A percentile compares a stretch with the other conserved stretches of the same genome.
These are phyloP conservation scores for Aspergillus sclerotiicarbonarius DNA, from an alignment of 495 filamentous ascomycete genomes.

Conservation along the genomic window DNA sequence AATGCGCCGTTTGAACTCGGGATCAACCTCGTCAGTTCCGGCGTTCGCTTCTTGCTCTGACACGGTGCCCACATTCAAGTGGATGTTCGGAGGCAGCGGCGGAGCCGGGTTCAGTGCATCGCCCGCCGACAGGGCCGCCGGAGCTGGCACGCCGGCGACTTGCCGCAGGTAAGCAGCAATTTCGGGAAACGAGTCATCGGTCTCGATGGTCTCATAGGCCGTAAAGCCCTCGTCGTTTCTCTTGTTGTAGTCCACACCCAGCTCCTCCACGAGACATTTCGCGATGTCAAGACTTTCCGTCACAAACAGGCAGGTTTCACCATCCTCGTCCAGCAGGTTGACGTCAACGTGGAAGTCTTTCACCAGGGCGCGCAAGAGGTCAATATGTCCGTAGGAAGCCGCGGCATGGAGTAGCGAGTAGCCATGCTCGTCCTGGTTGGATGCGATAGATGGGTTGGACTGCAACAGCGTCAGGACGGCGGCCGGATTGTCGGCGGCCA, in stretches of 20 bases:
- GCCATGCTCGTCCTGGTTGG: constrained; percentile 72
- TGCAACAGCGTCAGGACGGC: constrained; percentile 65
- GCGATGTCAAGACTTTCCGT: constrained; percentile 76
- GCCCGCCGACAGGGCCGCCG: constrained; percentile 20
- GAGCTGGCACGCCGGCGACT: constrained; percentile 36
- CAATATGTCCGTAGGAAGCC: constrained; percentile 81
- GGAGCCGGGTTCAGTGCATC: constrained; percentile 42
- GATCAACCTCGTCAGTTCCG: constrained; percentile 53
- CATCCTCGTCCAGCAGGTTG: constrained; percentile 81
- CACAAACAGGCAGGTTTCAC: constrained; percentile 87
- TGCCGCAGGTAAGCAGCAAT: constrained; percentile 65
- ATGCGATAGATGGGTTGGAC: constrained; percentile 63
- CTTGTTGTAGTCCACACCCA: constrained; percentile 63
- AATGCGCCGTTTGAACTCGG: constrained; percentile 70
- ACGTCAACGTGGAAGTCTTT: constrained; percentile 72
- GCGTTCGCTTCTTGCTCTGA: constrained; percentile 55
- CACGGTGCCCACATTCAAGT: constrained; percentile 65
- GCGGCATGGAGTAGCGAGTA: constrained; percentile 94
- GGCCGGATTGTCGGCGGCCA: constrained; percentile 72
- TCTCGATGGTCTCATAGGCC: constrained; percentile 68
- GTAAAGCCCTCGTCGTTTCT: constrained; percentile 65
- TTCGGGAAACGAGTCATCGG: constrained; percentile 65
- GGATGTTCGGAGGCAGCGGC: constrained; percentile 63
- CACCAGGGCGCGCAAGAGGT: constrained; percentile 76
- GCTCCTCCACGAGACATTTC: constrained; percentile 73